A percentile compares a stretch with the other conserved stretches of the same genome.
phyloP scores from a whole-genome alignment of 148 eudicot genomes.

The Hydrangea macrophylla region DNA sequence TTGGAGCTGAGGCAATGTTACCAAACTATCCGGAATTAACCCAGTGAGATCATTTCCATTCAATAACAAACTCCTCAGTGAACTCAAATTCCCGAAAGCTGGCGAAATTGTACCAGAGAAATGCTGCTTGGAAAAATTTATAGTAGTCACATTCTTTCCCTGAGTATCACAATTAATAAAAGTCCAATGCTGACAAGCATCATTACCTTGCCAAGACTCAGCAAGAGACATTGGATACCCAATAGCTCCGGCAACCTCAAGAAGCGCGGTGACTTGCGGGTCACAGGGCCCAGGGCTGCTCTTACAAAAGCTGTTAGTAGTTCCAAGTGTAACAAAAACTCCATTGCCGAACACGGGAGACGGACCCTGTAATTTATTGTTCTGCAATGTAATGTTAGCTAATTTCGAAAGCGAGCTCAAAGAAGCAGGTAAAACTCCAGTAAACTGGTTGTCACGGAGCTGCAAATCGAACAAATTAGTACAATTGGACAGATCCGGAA shows the following conservation, averaged over 20 bases:
- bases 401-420: constrained; percentile 37
- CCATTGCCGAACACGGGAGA: constrained; percentile 34
- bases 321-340: constrained; percentile 30
- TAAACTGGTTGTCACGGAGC: constrained; percentile 55
- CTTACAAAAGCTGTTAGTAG: constrained; percentile 43
- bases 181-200: constrained; percentile 54
- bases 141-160: constrained; percentile 23
- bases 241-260: constrained; percentile 41
- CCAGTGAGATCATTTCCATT: constrained; percentile 57
- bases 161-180: constrained; percentile 36
- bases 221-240: constrained; percentile 56
- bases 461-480: constrained; percentile 37
- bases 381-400: constrained; percentile 43
- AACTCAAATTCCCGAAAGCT: constrained; percentile 46
- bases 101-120: constrained; percentile 59
- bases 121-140: constrained; percentile 47
- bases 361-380: constrained; percentile 62
- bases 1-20: constrained; percentile 38
- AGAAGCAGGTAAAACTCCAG: constrained; percentile 51
- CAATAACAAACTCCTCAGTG: constrained; percentile 30
- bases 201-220: constrained; percentile 57
- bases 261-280: constrained; percentile 50
- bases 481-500: constrained; percentile 52
- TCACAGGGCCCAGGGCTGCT: constrained; percentile 57
- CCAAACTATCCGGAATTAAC: constrained; percentile 42